Evolutionary conservation across 2,329 filamentous ascomycete species (phyloP).

Genomic region (Endocalyx cinctus): DNA sequence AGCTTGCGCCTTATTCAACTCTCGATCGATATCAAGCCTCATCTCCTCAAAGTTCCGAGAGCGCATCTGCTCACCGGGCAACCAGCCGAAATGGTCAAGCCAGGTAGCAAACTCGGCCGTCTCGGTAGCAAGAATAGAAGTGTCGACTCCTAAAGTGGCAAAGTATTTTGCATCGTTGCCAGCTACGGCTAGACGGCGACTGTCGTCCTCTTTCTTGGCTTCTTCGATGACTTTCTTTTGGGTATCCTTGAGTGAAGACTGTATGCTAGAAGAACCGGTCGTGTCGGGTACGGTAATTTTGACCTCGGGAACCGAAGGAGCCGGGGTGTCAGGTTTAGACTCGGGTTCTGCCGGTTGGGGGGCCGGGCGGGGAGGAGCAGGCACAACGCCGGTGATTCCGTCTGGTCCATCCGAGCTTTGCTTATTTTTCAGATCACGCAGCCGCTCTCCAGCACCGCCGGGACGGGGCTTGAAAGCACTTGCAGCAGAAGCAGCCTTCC

Average conservation of each 20-base stretch:
- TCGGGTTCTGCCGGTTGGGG: slow-evolving; percentile 32
- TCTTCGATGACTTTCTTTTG: slow-evolving; percentile 25
- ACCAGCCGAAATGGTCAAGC: slow-evolving; percentile 85
- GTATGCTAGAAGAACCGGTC: slow-evolving; percentile 35
- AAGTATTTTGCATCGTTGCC: slow-evolving; percentile 78
- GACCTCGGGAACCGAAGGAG: slow-evolving; percentile 48
- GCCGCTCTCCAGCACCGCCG: slow-evolving; percentile 78
- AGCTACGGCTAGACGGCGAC: slow-evolving; percentile 57
- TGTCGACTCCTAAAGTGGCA: slow-evolving; percentile 71
- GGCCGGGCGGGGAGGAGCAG: slow-evolving; percentile 59
- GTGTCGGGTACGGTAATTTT: slow-evolving; percentile 50
- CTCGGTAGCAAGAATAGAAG: slow-evolving; percentile 67
- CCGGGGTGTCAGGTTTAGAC: slow-evolving; percentile 22
- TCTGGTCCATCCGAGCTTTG: slow-evolving; percentile 68
- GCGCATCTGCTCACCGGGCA: slow-evolving; percentile 68
- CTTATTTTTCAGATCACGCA: slow-evolving; percentile 57
- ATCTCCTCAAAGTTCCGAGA: slow-evolving; percentile 73
- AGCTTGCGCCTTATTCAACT: slow-evolving; percentile 85
- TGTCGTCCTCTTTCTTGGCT: slow-evolving; percentile 39
- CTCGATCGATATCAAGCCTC: slow-evolving; percentile 77
- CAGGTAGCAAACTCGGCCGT: slow-evolving; percentile 78
- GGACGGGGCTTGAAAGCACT: slow-evolving; percentile 78
- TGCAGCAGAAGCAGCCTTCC: slow-evolving; percentile 73
- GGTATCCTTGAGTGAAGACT: slow-evolving; percentile 30
- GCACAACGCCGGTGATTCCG: slow-evolving; percentile 84